Percentiles rank a stretch among this genome's conserved stretches.
These are phyloP conservation scores for Arthrobotrys sphaeroides DNA, from an alignment of 2,329 filamentous ascomycete species.

Conservation along the genomic window DNA sequence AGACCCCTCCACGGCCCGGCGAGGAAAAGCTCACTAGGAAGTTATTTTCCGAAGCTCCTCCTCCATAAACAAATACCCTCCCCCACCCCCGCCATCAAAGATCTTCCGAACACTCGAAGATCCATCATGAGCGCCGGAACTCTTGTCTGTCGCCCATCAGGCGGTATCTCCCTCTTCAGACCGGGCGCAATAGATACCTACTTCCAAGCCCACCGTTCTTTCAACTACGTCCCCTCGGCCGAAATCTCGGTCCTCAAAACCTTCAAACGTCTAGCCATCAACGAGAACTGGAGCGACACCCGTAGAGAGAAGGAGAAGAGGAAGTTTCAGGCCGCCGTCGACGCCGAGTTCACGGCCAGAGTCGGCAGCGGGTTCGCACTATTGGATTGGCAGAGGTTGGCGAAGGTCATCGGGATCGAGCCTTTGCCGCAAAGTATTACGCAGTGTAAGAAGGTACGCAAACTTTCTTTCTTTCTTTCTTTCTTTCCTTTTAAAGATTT, in stretches of 20 bases:
- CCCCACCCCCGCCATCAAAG: neutral
- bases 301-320: neutral
- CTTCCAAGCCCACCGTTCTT: constrained; percentile 15
- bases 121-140: neutral
- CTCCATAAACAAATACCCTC: neutral
- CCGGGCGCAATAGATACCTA: constrained; percentile 33
- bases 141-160: neutral
- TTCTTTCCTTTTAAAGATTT: no score
- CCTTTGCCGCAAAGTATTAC: constrained; percentile 38
- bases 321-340: constrained; percentile 37
- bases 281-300: constrained; percentile 14
- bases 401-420: constrained; percentile 37
- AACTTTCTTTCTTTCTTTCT: no score
- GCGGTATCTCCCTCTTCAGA: constrained; percentile 34
- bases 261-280: constrained; percentile 39
- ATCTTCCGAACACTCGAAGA: neutral
- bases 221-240: constrained; percentile 13
- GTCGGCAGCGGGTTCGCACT: constrained; percentile 23
- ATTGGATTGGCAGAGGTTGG: constrained; percentile 37
- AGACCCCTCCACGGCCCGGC: neutral
- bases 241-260: constrained; percentile 28
- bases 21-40: neutral
- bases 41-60: neutral
- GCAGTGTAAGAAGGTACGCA: constrained; percentile 38
- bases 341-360: constrained; percentile 31